phyloP scores from a whole-genome alignment of 768 basidiomycete species.

The Leccinum subgranulosum region DNA sequence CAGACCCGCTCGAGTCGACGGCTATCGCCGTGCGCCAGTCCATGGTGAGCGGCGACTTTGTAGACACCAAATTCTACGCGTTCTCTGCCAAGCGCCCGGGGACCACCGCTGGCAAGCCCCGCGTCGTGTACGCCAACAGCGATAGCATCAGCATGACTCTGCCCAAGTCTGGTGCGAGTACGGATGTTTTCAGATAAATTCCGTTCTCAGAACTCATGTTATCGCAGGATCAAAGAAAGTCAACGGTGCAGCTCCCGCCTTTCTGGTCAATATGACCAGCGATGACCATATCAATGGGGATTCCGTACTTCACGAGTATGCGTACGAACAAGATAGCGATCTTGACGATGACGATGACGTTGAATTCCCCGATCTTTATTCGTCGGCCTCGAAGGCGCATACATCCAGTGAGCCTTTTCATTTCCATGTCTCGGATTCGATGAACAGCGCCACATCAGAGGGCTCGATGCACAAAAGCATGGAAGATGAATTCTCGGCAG shows the following conservation, averaged over 20 bases:
- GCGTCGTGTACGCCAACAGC: slow-evolving; percentile 23
- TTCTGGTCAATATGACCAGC: slow-evolving; percentile 22
- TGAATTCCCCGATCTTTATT: background rate
- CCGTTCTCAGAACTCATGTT: background rate
- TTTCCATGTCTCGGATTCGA: background rate
- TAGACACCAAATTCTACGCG: slow-evolving; percentile 29
- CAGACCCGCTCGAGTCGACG: slow-evolving; percentile 16
- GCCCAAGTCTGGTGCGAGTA: slow-evolving; percentile 17
- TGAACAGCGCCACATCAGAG: background rate
- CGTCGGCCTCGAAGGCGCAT: slow-evolving; percentile 3
- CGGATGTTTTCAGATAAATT: background rate
- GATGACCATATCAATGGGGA: slow-evolving; percentile 18
- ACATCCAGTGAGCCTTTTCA: slow-evolving; percentile 5
- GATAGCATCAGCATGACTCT: slow-evolving; percentile 13
- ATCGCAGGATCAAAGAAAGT: slow-evolving; percentile 5
- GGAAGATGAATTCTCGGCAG: background rate
- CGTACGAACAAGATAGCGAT: slow-evolving; percentile 29
- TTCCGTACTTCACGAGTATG: slow-evolving; percentile 25
- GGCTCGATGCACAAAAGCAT: background rate
- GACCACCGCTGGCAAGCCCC: slow-evolving; percentile 18
- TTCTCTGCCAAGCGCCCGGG: slow-evolving; percentile 19
- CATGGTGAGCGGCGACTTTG: slow-evolving; percentile 24
- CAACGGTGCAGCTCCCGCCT: slow-evolving; percentile 5
- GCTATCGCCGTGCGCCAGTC: slow-evolving; percentile 22
- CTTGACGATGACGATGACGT: slow-evolving; percentile 24